A percentile compares a stretch with the other conserved stretches of the same genome.
These are phyloP conservation scores for Theobroma grandiflorum DNA, from an alignment of 441 rosid species.

Conservation along the genomic window DNA sequence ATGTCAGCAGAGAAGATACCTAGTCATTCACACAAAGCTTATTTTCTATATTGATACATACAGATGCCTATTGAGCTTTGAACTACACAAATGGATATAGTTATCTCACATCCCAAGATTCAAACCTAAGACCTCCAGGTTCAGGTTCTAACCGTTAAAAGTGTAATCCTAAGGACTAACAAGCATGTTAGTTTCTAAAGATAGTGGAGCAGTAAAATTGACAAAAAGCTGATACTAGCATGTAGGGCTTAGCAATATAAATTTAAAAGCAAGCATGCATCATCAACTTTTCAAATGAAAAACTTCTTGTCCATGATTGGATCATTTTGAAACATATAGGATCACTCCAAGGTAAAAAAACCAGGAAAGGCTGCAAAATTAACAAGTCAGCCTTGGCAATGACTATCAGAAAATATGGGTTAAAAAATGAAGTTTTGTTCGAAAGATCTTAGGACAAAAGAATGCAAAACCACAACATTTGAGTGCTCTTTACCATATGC, in stretches of 20 bases:
- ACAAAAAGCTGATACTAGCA: conserved; percentile 8
- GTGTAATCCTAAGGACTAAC: neutral
- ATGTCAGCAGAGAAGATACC: neutral
- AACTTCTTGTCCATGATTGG: neutral
- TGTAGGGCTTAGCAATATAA: neutral
- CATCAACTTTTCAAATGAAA: conserved; percentile 2
- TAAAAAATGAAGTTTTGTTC: neutral
- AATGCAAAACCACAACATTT: neutral
- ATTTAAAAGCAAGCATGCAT: neutral
- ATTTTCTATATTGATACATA: neutral
- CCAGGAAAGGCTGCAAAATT: conserved; percentile 14
- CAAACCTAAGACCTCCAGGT: neutral
- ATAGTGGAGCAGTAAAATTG: neutral
- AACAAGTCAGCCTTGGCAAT: neutral
- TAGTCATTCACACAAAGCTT: neutral
- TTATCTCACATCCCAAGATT: neutral
- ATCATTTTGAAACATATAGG: neutral
- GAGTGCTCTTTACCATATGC: conserved; percentile 72
- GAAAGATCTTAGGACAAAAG: conserved; percentile 8
- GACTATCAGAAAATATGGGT: neutral
- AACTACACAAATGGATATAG: neutral
- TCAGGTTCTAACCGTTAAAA: neutral
- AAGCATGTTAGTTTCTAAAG: conserved; percentile 5
- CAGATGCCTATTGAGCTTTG: neutral
- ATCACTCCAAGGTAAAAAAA: neutral